Conservation (phyloP, 306 rosid genomes). For the Vachellia collinsii region DNA sequence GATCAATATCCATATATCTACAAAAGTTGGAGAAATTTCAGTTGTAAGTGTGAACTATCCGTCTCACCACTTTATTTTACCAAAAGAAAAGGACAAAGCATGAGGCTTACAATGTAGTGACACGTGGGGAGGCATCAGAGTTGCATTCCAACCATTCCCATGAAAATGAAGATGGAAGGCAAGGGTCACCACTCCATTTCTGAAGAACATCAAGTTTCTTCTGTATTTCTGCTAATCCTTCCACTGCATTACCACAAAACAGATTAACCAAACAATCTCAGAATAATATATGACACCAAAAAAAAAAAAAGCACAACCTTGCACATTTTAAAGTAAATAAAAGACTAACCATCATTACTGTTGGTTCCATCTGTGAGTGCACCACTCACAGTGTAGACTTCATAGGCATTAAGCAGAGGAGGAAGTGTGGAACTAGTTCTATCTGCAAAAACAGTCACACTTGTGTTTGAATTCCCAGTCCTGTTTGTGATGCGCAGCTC, state of each 20-base stretch:
- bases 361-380: slow-evolving; percentile 24
- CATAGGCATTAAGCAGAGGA: slow-evolving; percentile 43
- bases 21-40: too few relatives aligned
- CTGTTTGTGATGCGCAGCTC: slow-evolving; percentile 21
- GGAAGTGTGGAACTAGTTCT: slow-evolving; percentile 32
- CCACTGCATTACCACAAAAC: too few relatives aligned
- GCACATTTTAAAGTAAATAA: too few relatives aligned
- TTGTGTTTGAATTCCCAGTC: slow-evolving; percentile 20
- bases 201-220: background rate
- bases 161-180: slow-evolving; percentile 29
- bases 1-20: too few relatives aligned
- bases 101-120: slow-evolving; percentile 32
- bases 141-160: slow-evolving; percentile 44
- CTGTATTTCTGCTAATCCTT: slow-evolving; percentile 33
- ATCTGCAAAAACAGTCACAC: background rate
- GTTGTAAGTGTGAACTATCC: too few relatives aligned
- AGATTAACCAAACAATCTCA: background rate
- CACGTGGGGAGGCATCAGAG: slow-evolving; percentile 22
- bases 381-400: slow-evolving; percentile 13
- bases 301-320: background rate
- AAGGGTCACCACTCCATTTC: slow-evolving; percentile 41
- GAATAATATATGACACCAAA: background rate
- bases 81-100: background rate
- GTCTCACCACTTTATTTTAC: too few relatives aligned
- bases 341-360: slow-evolving; percentile 21